Evolutionary conservation across 108 stramenopile species (phyloP).

Genomic region (Skeletonema costatum): DNA sequence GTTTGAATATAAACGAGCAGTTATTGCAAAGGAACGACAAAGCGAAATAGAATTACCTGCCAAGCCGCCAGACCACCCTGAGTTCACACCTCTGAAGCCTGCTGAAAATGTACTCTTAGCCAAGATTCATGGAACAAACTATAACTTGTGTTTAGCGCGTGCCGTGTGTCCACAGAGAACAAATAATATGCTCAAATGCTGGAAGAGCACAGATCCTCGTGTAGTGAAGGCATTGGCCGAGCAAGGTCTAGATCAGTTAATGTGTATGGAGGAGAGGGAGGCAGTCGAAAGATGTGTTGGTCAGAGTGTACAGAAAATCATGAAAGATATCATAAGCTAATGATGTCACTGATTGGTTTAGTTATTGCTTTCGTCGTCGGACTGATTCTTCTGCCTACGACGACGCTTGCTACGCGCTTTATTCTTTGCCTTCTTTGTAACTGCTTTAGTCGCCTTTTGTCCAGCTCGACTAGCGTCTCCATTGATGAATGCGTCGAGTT

Average conservation of each 20-base stretch:
- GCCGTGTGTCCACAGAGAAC: slow-evolving; percentile 31
- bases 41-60: background rate
- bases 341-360: background rate
- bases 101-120: slow-evolving; percentile 18
- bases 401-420: slow-evolving; percentile 67
- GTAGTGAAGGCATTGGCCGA: slow-evolving; percentile 6
- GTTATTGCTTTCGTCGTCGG: background rate
- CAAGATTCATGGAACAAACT: slow-evolving; percentile 22
- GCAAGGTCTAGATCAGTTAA: slow-evolving; percentile 16
- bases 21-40: background rate
- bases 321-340: slow-evolving; percentile 34
- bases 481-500: slow-evolving; percentile 84
- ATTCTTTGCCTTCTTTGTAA: slow-evolving; percentile 69
- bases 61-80: slow-evolving; percentile 22
- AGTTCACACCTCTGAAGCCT: slow-evolving; percentile 25
- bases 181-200: slow-evolving; percentile 14
- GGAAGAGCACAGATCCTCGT: slow-evolving; percentile 9
- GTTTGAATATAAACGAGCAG: slow-evolving; percentile 24
- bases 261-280: slow-evolving; percentile 37
- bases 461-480: slow-evolving; percentile 59
- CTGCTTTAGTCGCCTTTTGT: slow-evolving; percentile 59
- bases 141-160: slow-evolving; percentile 19
- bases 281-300: slow-evolving; percentile 43
- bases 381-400: slow-evolving; percentile 48
- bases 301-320: slow-evolving; percentile 19